These are phyloP conservation scores for Sistotremastrum suecicum DNA, from an alignment of 768 basidiomycete genomes.

Conservation along the genomic window DNA sequence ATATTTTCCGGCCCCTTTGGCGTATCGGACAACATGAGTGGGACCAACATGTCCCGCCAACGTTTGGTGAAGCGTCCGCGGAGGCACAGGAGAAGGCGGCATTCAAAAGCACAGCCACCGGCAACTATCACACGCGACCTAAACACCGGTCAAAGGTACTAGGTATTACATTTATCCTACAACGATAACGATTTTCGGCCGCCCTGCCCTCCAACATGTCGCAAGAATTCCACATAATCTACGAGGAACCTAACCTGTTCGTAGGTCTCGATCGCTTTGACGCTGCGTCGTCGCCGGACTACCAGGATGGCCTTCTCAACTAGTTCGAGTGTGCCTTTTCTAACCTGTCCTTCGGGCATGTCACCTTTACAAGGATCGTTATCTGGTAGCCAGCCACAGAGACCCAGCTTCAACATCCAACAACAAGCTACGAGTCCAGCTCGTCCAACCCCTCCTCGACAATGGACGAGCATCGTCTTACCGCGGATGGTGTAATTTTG, in stretches of 20 bases:
- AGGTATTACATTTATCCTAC: no score
- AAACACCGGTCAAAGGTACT: no score
- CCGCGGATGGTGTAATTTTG: constrained; percentile 61
- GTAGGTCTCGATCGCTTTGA: constrained; percentile 88
- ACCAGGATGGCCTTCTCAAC: constrained; percentile 63
- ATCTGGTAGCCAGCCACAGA: constrained; percentile 51
- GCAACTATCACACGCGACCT: no score
- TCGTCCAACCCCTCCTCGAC: constrained; percentile 87
- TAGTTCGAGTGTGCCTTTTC: constrained; percentile 41
- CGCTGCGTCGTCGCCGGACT: constrained; percentile 60
- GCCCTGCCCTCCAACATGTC: background rate
- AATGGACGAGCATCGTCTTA: constrained; percentile 66
- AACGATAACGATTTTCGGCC: background rate
- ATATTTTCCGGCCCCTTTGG: constrained; percentile 79
- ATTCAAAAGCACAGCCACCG: no score
- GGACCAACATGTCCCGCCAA: constrained; percentile 65
- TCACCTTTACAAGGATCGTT: constrained; percentile 3
- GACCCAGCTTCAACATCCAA: constrained; percentile 84
- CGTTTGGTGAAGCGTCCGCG: constrained; percentile 44
- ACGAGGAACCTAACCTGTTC: constrained; percentile 82
- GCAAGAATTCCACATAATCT: constrained; percentile 56
- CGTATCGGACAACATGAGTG: constrained; percentile 84
- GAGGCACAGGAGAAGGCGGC: constrained; percentile 2
- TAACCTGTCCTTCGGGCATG: constrained; percentile 9
- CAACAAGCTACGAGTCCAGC: constrained; percentile 87